Conservation (phyloP, 148 eudicot species). For the Suaeda aralocaspica region DNA sequence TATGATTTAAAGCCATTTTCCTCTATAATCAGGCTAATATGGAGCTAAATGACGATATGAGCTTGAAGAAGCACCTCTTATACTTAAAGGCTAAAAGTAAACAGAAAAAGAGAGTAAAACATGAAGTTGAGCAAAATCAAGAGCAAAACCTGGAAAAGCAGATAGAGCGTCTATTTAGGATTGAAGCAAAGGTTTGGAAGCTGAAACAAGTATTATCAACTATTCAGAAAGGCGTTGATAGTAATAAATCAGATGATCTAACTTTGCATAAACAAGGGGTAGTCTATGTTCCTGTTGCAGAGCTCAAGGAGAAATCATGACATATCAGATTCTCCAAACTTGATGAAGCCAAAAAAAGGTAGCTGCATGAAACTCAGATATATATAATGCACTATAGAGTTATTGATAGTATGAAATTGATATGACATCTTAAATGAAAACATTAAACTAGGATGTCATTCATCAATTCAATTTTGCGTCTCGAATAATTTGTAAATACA, state of each 20-base stretch:
- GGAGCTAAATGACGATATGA: constrained; percentile 51
- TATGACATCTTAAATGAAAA: neutral
- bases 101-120: constrained; percentile 10
- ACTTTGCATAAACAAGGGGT: constrained; percentile 22
- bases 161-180: constrained; percentile 54
- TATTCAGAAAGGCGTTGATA: constrained; percentile 29
- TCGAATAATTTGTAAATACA: neutral
- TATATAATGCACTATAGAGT: neutral
- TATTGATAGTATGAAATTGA: neutral
- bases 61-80: constrained; percentile 47
- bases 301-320: constrained; percentile 57
- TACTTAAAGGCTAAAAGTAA: constrained; percentile 27
- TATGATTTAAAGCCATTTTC: neutral
- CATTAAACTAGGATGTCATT: neutral
- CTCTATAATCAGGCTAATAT: constrained; percentile 22
- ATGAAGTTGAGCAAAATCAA: constrained; percentile 13
- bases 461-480: neutral
- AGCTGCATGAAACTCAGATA: neutral
- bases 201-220: constrained; percentile 40
- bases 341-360: neutral
- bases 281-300: constrained; percentile 57
- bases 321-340: neutral
- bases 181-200: constrained; percentile 51
- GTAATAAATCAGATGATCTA: constrained; percentile 22
- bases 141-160: constrained; percentile 42